phyloP scores from a whole-genome alignment of 805 yeast genomes.

The Myxozyma vanderwaltii region DNA sequence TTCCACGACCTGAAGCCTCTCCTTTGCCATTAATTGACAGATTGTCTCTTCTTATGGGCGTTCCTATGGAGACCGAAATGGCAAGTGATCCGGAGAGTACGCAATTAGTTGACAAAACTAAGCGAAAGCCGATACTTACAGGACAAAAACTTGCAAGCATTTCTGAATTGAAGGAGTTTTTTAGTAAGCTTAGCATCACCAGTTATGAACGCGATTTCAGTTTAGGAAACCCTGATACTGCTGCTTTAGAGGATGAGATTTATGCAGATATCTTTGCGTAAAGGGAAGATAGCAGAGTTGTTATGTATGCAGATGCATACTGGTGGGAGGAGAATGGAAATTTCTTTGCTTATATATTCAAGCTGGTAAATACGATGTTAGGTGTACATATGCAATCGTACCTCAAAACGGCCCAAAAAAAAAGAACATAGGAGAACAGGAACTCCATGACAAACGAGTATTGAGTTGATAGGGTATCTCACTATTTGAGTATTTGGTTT shows the following conservation, averaged over 20 bases:
- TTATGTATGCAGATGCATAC: neutral
- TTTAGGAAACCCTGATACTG: conserved; percentile 21
- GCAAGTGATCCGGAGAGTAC: conserved; percentile 14
- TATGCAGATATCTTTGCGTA: conserved; percentile 27
- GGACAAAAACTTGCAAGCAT: conserved; percentile 46
- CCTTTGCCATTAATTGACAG: conserved; percentile 49
- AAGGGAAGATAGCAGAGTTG: neutral
- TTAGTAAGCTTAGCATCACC: conserved; percentile 60
- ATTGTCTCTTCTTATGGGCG: conserved; percentile 41
- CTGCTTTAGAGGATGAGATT: conserved; percentile 24
- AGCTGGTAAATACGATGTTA: neutral
- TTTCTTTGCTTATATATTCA: neutral
- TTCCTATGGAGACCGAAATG: conserved; percentile 35
- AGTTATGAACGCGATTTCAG: conserved; percentile 27
- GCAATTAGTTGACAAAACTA: conserved; percentile 8
- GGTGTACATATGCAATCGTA: neutral
- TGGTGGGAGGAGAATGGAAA: neutral
- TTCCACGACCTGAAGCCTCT: conserved; percentile 43
- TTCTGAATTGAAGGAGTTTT: conserved; percentile 60
- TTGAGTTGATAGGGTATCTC: neutral
- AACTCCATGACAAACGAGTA: too few relatives aligned
- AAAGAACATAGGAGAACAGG: too few relatives aligned
- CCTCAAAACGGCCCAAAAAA: too few relatives aligned
- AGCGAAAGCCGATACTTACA: conserved; percentile 48
- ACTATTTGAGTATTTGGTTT: neutral